These are phyloP conservation scores for Sclerotinia glacialis DNA, from an alignment of 2,329 filamentous ascomycete genomes.

Conservation along the genomic window DNA sequence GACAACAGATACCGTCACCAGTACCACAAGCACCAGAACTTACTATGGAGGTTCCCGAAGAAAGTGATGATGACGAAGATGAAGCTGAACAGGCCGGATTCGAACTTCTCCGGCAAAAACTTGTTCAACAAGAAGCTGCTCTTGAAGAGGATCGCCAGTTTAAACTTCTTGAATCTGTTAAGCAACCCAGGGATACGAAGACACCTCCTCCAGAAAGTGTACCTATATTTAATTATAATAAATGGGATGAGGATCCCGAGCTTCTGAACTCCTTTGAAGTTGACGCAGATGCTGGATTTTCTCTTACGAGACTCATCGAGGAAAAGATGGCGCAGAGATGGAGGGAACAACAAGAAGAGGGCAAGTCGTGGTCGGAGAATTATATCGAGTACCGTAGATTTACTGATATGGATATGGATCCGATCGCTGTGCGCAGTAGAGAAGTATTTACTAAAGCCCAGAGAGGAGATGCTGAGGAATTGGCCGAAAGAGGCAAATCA, in stretches of 20 bases:
- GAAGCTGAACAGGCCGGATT: constrained; percentile 23
- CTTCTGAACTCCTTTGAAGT: constrained; percentile 32
- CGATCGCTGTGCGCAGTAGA: constrained; percentile 35
- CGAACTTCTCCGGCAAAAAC: constrained; percentile 11
- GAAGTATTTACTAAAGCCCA: constrained; percentile 34
- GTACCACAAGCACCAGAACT: constrained; percentile 17
- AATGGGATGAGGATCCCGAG: constrained; percentile 33
- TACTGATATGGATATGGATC: constrained; percentile 36
- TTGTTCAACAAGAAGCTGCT: constrained; percentile 20
- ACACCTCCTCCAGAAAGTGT: constrained; percentile 36
- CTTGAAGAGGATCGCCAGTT: constrained; percentile 22
- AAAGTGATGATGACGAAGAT: constrained; percentile 30
- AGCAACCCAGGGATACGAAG: constrained; percentile 33
- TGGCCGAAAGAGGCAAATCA: constrained; percentile 32
- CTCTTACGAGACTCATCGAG: constrained; percentile 27
- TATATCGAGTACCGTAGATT: constrained; percentile 35
- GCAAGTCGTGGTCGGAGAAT: constrained; percentile 32
- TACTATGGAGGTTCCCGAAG: constrained; percentile 22
- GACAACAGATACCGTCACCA: background rate
- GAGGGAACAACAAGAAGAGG: constrained; percentile 34
- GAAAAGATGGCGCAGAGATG: constrained; percentile 24
- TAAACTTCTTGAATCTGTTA: constrained; percentile 26
- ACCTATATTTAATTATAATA: constrained; percentile 30
- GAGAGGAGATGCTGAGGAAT: constrained; percentile 33
- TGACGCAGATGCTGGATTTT: constrained; percentile 26